Base-by-base conservation (phyloP, 495 filamentous ascomycete species). In the Talaromyces liani region DNA sequence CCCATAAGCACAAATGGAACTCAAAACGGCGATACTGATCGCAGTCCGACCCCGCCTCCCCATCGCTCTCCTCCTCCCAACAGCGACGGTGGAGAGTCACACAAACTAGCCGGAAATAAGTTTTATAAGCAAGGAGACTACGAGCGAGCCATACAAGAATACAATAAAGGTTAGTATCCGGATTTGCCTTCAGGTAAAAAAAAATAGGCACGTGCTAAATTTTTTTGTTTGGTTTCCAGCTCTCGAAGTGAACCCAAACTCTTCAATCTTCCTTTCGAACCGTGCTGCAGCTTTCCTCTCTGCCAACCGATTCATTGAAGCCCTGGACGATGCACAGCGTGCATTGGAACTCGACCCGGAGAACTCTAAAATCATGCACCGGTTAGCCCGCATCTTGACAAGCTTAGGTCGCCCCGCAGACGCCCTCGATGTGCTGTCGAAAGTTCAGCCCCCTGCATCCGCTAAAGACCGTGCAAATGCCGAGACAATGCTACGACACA, bases 91-190 rank as follows among this genome's bases (percentile, higher is more conserved):
- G 63, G 63, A 31, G 63, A 64, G 56, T 83, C 83, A 20, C 95
- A 87, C 83, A 98, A 98, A 79, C 83, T 91, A 67, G 85, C 89
- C 27, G 94, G 94, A 33, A 98, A 98, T 79, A 95, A 93, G 69
- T 93, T 89, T 70, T 98, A 96, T 82, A 97, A 97, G 79, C 87
- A 90, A 63, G 88, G 87, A 68, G 88, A 97, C 66, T 98, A 92
- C 71, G 76, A 79, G 45, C 86, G 87, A 67, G 93, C 95, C 22
- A 90, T 97, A 69, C 84, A 90, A 65, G 91, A 96, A 71, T 98
- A 98, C 72, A 92, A 88, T 59, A 97, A 96, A 84, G 94, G 92
- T 97, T 75, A 65, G 76, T 67, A 36, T 61, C 63, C 10, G 10
- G 61, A 56, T 18, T 20, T 18, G 24, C 16, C 41, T 16, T n/a